A percentile compares a stretch with the other conserved stretches of the same genome.
These are phyloP conservation scores for Physcomitrium patens DNA, from an alignment of 225 moss, liverwort and hornwort genomes.

Conservation along the genomic window DNA sequence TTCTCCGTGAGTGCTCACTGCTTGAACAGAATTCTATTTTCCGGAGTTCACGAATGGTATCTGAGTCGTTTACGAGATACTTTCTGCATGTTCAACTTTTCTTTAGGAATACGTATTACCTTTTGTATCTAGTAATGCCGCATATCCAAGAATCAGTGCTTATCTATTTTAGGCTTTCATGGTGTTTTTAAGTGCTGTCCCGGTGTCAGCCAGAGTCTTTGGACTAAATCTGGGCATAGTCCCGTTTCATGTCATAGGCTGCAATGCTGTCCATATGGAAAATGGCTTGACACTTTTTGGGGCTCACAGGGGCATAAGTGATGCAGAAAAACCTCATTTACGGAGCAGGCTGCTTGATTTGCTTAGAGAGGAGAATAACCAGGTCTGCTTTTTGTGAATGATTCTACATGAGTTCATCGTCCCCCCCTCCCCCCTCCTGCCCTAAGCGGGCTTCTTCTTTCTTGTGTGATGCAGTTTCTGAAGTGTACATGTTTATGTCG, in stretches of 20 bases:
- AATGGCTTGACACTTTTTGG: conserved; percentile 49
- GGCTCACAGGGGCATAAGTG: conserved; percentile 94
- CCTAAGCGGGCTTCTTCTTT: conserved; percentile 6
- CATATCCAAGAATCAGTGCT: background rate
- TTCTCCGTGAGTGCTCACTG: conserved; percentile 77
- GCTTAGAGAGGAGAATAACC: conserved; percentile 95
- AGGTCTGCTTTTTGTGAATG: conserved; percentile 50
- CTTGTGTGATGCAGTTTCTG: conserved; percentile 13
- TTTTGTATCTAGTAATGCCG: background rate
- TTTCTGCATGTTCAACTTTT: conserved; percentile 17
- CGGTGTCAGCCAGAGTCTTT: background rate
- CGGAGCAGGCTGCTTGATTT: conserved; percentile 86
- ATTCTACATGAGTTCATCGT: background rate
- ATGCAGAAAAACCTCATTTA: conserved; percentile 97
- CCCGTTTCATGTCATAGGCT: conserved; percentile 18
- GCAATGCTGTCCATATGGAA: conserved; percentile 21
- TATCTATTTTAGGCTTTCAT: conserved; percentile 11
- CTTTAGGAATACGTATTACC: conserved; percentile 1
- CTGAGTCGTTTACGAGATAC: background rate
- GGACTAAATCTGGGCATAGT: conserved; percentile 19
- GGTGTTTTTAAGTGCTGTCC: conserved; percentile 19
- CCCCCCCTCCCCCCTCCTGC: background rate
- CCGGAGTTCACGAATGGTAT: conserved; percentile 11
- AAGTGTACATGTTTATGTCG: conserved; percentile 1
- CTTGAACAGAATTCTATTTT: conserved; percentile 21